A percentile compares a stretch with the other conserved stretches of the same genome.
Evolutionary conservation across 2,329 filamentous ascomycete genomes (phyloP).

Genomic region (Penicillium sp.): DNA sequence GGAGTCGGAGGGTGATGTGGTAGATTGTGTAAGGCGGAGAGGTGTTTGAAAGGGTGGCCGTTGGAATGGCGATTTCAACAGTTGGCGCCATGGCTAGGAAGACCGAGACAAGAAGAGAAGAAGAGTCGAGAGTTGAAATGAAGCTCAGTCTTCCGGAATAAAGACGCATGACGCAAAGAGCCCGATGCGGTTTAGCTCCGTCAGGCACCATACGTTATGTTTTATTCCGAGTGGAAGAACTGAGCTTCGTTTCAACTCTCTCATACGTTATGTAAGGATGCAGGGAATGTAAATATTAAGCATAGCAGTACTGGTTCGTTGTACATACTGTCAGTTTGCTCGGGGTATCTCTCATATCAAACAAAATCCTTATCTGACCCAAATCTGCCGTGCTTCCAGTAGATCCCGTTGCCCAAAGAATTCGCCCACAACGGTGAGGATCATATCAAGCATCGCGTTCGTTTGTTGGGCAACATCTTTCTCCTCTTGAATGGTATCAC

Average conservation of each 20-base stretch:
- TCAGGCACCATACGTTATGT: too few species aligned
- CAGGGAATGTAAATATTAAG: background rate
- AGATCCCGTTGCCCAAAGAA: conserved; percentile 85
- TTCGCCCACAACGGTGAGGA: conserved; percentile 80
- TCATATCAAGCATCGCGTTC: conserved; percentile 81
- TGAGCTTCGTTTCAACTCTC: too few species aligned
- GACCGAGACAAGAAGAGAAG: background rate
- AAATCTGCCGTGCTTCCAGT: conserved; percentile 63
- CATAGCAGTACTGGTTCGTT: background rate
- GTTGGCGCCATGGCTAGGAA: conserved; percentile 36
- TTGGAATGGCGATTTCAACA: conserved; percentile 48
- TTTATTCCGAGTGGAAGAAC: too few species aligned
- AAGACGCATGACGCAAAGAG: conserved; percentile 17
- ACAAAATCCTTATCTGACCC: conserved; percentile 25
- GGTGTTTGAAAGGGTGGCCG: conserved; percentile 43
- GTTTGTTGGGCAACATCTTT: conserved; percentile 29
- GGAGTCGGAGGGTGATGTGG: conserved; percentile 57
- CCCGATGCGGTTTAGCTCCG: conserved; percentile 11
- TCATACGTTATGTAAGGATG: too few species aligned
- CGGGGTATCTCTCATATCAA: conserved; percentile 6
- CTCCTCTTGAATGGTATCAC: conserved; percentile 1
- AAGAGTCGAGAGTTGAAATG: background rate
- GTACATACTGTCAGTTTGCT: background rate
- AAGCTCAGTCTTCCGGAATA: too few species aligned
- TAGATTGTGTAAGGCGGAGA: conserved; percentile 57